Percentiles rank a stretch among this genome's conserved stretches.
phyloP scores from a whole-genome alignment of 2,329 filamentous ascomycete species.

The Talaromyces sp. region DNA sequence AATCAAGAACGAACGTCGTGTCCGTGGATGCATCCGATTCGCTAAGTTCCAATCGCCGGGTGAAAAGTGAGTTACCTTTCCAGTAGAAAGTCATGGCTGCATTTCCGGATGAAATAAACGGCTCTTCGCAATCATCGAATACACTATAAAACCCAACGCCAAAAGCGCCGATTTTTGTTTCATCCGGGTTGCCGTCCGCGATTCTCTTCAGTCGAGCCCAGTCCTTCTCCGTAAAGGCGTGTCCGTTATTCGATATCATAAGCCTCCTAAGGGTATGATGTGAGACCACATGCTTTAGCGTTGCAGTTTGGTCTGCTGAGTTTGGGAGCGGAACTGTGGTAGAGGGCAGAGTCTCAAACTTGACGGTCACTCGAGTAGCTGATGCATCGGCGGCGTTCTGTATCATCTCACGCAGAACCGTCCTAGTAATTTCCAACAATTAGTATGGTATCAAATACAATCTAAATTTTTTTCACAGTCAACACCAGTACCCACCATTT shows the following conservation, averaged over 20 bases:
- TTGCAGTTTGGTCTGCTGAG: slow-evolving; percentile 63
- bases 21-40: slow-evolving; percentile 63
- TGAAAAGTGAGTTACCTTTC: slow-evolving; percentile 98
- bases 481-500: slow-evolving; percentile 68
- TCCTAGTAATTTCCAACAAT: slow-evolving; percentile 33
- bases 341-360: slow-evolving; percentile 87
- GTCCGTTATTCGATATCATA: slow-evolving; percentile 89
- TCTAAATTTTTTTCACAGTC: slow-evolving; percentile 3
- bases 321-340: slow-evolving; percentile 67
- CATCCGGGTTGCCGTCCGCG: slow-evolving; percentile 97
- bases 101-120: slow-evolving; percentile 87
- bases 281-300: slow-evolving; percentile 76
- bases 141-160: slow-evolving; percentile 98
- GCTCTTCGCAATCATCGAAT: slow-evolving; percentile 96
- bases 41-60: slow-evolving; percentile 73
- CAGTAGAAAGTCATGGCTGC: slow-evolving; percentile 99
- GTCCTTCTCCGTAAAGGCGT: slow-evolving; percentile 82
- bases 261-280: slow-evolving; percentile 83
- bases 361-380: slow-evolving; percentile 82
- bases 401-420: slow-evolving; percentile 81
- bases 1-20: slow-evolving; percentile 93
- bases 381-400: slow-evolving; percentile 98
- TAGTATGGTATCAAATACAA: background rate
- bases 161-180: slow-evolving; percentile 98
- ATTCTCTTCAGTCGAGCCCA: slow-evolving; percentile 94